phyloP scores from a whole-genome alignment of 2,329 filamentous ascomycete genomes.

The Sclerotinia borealis region DNA sequence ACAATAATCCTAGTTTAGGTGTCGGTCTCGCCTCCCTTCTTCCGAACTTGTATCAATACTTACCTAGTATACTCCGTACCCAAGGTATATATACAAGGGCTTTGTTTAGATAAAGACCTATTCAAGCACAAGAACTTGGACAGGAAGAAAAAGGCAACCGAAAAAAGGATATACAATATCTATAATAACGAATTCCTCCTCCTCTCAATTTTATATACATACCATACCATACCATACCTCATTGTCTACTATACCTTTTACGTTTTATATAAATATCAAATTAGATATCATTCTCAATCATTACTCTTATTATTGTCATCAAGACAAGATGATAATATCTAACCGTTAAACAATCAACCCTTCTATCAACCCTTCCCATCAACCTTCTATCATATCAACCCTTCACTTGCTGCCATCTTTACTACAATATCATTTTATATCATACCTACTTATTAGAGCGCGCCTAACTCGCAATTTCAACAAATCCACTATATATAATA shows the following conservation, averaged over 20 bases:
- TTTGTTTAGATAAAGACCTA: no score
- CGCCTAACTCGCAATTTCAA: neutral
- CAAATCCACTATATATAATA: neutral
- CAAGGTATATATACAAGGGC: no score
- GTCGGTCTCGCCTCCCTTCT: no score
- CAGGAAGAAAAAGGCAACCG: no score
- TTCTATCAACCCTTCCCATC: neutral
- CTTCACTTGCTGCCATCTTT: neutral
- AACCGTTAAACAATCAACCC: neutral
- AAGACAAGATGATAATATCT: neutral
- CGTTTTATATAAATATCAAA: neutral
- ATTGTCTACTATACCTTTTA: neutral
- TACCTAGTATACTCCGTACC: no score
- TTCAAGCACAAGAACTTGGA: no score
- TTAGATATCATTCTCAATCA: neutral
- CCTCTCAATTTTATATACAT: neutral
- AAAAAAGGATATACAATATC: no score
- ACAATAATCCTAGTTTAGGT: no score
- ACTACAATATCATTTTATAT: neutral
- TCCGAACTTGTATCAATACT: no score
- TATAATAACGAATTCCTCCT: neutral
- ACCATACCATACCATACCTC: neutral
- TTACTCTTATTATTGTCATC: neutral
- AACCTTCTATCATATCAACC: neutral
- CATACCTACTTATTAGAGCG: neutral